A percentile compares a stretch with the other conserved stretches of the same genome.
Evolutionary conservation across 2,329 filamentous ascomycete species (phyloP).

Genomic region (Ascochyta pisi): DNA sequence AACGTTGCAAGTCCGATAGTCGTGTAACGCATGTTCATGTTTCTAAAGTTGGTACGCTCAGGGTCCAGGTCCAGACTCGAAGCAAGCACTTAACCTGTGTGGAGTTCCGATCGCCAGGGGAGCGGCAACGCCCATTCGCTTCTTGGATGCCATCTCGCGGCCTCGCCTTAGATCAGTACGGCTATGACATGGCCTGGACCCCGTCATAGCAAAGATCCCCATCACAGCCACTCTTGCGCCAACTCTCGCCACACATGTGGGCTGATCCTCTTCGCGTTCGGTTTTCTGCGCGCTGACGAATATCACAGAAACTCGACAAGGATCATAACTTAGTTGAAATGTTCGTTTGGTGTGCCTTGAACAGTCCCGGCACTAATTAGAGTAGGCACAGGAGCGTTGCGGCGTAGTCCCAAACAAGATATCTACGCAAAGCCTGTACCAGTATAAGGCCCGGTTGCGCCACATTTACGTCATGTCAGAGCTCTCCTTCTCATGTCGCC

Average conservation of each 20-base stretch:
- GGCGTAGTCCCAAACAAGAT: background rate
- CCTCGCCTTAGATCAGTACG: background rate
- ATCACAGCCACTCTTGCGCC: slow-evolving; percentile 24
- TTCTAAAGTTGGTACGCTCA: slow-evolving; percentile 12
- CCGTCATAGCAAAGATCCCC: slow-evolving; percentile 15
- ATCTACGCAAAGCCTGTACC: no score
- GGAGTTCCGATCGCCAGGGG: slow-evolving; percentile 24
- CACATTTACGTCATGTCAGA: slow-evolving; percentile 26
- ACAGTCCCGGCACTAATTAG: background rate
- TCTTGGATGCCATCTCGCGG: background rate
- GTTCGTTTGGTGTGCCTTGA: background rate
- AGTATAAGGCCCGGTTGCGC: slow-evolving; percentile 12
- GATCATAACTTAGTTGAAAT: background rate
- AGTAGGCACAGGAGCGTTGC: background rate
- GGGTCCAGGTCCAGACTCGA: slow-evolving; percentile 9
- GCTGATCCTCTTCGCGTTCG: slow-evolving; percentile 7
- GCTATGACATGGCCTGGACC: background rate
- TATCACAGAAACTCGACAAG: background rate
- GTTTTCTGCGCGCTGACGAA: background rate
- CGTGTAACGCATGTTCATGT: background rate
- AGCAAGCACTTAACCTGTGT: background rate
- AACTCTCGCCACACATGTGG: slow-evolving; percentile 16
- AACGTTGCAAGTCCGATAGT: background rate
- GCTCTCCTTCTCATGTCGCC: slow-evolving; percentile 23
- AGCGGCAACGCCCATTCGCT: slow-evolving; percentile 12